Evolutionary conservation across 2,329 filamentous ascomycete genomes (phyloP).

Genomic region (Basipetospora chlamydospora): DNA sequence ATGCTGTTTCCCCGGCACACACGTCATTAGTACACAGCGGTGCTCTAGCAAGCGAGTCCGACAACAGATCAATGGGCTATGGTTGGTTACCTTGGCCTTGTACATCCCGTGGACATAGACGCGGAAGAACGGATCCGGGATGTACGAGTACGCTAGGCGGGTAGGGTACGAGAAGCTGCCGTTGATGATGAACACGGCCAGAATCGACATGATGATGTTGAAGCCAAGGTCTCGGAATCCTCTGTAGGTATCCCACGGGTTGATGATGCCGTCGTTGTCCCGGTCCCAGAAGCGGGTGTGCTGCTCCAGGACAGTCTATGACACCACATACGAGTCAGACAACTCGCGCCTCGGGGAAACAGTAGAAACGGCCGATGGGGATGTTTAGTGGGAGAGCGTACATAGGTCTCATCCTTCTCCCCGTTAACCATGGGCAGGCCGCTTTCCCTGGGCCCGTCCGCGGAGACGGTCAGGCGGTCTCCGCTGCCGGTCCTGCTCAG

Average conservation of each 20-base stretch:
- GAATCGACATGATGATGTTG: constrained; percentile 21
- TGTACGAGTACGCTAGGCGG: constrained; percentile 13
- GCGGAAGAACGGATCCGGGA: constrained; percentile 23
- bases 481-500: too few relatives aligned
- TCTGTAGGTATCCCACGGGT: constrained; percentile 21
- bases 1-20: constrained; percentile 13
- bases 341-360: too few relatives aligned
- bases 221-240: constrained; percentile 26
- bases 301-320: constrained; percentile 18
- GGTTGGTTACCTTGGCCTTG: constrained; percentile 19
- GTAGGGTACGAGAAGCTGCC: constrained; percentile 30
- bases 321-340: too few relatives aligned
- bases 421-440: too few relatives aligned
- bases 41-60: background rate
- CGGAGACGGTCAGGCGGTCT: too few relatives aligned
- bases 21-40: too few relatives aligned
- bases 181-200: constrained; percentile 25
- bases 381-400: too few relatives aligned
- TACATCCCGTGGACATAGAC: constrained; percentile 23
- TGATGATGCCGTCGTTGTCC: constrained; percentile 24
- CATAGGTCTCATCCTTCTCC: too few relatives aligned
- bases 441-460: too few relatives aligned
- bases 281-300: constrained; percentile 26
- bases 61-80: background rate
- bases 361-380: too few relatives aligned